These are phyloP conservation scores for Ceratocystis eucalypticola DNA, from an alignment of 2,329 filamentous ascomycete genomes.

Conservation along the genomic window DNA sequence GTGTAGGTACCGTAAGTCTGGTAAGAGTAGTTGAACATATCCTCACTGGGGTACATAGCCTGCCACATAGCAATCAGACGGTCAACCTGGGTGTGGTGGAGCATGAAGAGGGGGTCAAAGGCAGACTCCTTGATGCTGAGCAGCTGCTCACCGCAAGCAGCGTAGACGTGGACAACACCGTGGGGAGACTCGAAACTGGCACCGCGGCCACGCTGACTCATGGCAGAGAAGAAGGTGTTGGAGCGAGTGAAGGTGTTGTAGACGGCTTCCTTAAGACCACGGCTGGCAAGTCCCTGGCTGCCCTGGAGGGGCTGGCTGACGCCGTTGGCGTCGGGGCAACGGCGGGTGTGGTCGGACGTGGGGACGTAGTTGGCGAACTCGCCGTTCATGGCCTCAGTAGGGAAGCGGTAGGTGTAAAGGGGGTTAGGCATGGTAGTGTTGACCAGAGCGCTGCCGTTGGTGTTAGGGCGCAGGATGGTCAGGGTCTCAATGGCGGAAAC, in stretches of 20 bases:
- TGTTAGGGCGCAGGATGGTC: conserved; percentile 31
- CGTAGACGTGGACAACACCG: conserved; percentile 32
- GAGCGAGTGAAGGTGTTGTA: conserved; percentile 32
- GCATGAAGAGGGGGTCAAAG: conserved; percentile 37
- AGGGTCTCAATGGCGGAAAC: conserved; percentile 28
- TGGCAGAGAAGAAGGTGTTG: conserved; percentile 27
- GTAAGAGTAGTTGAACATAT: conserved; percentile 28
- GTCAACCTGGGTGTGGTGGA: conserved; percentile 47
- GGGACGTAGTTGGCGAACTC: conserved; percentile 28
- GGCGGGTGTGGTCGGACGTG: conserved; percentile 28
- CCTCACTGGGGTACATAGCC: conserved; percentile 29
- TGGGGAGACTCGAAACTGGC: conserved; percentile 34
- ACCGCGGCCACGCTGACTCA: conserved; percentile 27
- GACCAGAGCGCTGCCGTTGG: conserved; percentile 18
- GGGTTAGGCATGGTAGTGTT: conserved; percentile 36
- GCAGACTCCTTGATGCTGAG: conserved; percentile 29
- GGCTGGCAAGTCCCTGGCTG: conserved; percentile 26
- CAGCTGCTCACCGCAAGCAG: conserved; percentile 31
- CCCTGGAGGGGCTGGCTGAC: conserved; percentile 30
- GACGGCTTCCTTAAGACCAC: conserved; percentile 30
- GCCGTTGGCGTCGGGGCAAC: conserved; percentile 23
- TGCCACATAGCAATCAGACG: conserved; percentile 48
- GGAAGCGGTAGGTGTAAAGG: conserved; percentile 39
- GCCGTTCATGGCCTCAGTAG: conserved; percentile 28
- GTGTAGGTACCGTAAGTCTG: conserved; percentile 29